Evolutionary conservation across 352 stramenopile genomes (phyloP), one percentile per base, ranked within the genome.

Genomic region (Phytophthora fragariaefolia): DNA sequence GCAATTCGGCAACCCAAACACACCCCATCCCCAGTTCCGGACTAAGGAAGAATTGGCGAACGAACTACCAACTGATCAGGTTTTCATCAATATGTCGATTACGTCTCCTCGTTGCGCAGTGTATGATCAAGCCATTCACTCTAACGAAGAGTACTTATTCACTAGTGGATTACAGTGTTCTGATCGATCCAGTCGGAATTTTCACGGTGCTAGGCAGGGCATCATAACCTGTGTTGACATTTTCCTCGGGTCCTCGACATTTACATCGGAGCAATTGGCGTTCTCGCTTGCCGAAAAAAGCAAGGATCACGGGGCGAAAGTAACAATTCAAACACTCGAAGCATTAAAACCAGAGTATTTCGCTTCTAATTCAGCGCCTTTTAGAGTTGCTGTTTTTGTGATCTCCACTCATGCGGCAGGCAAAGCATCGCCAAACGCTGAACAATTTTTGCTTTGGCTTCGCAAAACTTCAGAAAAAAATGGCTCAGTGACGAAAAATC

Each of bases 371-470:
- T 51, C 47, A 7, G 26, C 13, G 6, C 43, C 43, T 8, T 50
- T 28, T 10, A 23, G 43, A 50, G 43, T 89, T 34, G 84, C 79
- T 7, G 69, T 98, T 27, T 97, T 98, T 47, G 59, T 98, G 20
- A 81, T 97, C 60, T 84, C 95, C 2, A 98, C 95, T 0, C 97
- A 98, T 66, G 93, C 91, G 18, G 93, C 97, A 68, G 95, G 94
- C 22, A 95, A 98, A 47, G 78, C 94, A 17, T 49, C 63, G 3
- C 96, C 94, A 10, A 73, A 69, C 9, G 58, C 61, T 5, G 60
- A 74, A 17, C 34, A 20, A 3, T 69, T 72, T 43, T 56, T 61
- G 15, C 53, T 65, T 26, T 70, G 60, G 66, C 32, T 73, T 17
- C 58, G 50, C 13, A 42, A 45, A 9, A 45, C 45, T 13, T 71